Evolutionary conservation across 2,329 filamentous ascomycete species (phyloP).

Genomic region (Cyphellophora attinorum): DNA sequence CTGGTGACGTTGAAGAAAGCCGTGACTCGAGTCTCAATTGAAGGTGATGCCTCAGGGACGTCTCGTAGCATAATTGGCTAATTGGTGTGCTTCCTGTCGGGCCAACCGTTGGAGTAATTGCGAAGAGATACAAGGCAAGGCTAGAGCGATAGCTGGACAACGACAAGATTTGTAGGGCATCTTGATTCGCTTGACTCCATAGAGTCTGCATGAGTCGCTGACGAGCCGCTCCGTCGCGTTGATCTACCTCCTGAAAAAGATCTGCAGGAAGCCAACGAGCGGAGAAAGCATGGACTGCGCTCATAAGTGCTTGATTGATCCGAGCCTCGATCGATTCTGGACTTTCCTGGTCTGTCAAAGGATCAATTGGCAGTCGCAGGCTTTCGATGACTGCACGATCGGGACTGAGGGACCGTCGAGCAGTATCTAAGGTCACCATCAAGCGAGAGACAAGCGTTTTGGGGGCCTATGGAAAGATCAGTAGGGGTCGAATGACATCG

Average conservation of each 20-base stretch:
- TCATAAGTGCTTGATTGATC: constrained; percentile 6
- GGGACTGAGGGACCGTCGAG: not conserved
- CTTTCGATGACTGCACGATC: not conserved
- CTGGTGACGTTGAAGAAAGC: not conserved
- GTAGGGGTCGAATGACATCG: not conserved
- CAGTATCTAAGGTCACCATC: constrained; percentile 4
- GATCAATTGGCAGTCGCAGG: not conserved
- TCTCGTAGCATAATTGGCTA: constrained; percentile 1
- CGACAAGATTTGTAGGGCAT: constrained; percentile 1
- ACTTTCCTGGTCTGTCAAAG: not conserved
- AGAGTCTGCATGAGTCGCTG: constrained; percentile 1
- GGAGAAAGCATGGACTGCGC: constrained; percentile 7
- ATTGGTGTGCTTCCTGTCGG: not conserved
- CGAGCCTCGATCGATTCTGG: not conserved
- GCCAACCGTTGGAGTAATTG: constrained; percentile 2
- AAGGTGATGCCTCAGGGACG: constrained; percentile 1
- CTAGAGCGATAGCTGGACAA: constrained; percentile 5
- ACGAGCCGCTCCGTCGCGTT: not conserved
- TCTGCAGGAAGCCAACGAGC: constrained; percentile 4
- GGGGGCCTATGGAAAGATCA: constrained; percentile 2
- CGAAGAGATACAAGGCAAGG: constrained; percentile 7
- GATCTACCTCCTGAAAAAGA: not conserved
- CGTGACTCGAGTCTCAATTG: not conserved
- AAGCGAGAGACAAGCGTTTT: constrained; percentile 5
- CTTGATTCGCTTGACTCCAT: constrained; percentile 3